Evolutionary conservation across 805 yeast species (phyloP).

Genomic region (Cyberlindnera subsufficiens): DNA sequence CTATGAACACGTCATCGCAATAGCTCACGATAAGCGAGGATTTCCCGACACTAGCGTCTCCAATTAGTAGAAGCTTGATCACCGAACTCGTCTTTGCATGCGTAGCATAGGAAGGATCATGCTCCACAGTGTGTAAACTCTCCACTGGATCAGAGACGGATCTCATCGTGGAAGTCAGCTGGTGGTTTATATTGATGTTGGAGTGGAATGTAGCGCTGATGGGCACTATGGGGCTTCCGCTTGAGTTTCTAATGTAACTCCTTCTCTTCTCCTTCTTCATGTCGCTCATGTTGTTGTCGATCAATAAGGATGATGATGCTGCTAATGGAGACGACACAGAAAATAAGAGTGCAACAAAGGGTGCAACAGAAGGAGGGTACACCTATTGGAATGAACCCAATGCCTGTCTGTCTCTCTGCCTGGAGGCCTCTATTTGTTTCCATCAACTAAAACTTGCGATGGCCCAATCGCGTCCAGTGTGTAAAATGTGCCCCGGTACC

Average conservation of each 20-base stretch:
- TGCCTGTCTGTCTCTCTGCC: no score
- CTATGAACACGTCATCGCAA: slow-evolving; percentile 32
- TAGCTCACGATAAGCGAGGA: slow-evolving; percentile 39
- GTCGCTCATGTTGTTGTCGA: no score
- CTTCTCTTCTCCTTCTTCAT: slow-evolving; percentile 17
- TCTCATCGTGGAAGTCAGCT: slow-evolving; percentile 8
- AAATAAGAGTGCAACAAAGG: no score
- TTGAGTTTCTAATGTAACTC: slow-evolving; percentile 16
- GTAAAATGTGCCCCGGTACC: no score
- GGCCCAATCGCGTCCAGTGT: no score
- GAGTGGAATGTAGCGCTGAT: slow-evolving; percentile 20
- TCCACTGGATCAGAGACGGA: slow-evolving; percentile 13
- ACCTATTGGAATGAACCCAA: no score
- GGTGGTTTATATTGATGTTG: slow-evolving; percentile 19
- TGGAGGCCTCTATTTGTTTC: background rate
- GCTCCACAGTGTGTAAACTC: slow-evolving; percentile 12
- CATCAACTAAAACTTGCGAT: no score
- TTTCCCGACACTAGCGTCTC: slow-evolving; percentile 45
- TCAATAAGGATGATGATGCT: no score
- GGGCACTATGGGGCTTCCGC: slow-evolving; percentile 25
- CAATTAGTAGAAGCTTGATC: slow-evolving; percentile 34
- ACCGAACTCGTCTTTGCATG: slow-evolving; percentile 17
- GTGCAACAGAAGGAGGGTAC: no score
- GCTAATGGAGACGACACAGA: no score
- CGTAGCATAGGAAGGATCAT: slow-evolving; percentile 13